Conservation (phyloP, 495 filamentous ascomycete species). For the Lasiosphaeriaceae sp. region DNA sequence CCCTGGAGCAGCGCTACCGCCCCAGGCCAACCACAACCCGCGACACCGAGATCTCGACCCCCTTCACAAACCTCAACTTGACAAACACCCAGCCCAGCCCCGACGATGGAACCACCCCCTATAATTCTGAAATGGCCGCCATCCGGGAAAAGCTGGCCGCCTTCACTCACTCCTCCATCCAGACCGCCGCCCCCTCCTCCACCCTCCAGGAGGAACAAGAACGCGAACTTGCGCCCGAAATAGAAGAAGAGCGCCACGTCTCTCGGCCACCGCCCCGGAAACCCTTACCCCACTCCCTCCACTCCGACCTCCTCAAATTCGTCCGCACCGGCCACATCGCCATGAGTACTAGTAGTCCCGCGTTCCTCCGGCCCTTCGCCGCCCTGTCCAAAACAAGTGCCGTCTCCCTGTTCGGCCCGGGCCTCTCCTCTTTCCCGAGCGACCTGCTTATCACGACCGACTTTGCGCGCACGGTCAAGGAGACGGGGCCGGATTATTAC, state of each 20-base stretch:
- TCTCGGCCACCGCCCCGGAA: constrained; percentile 39
- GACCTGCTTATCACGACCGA: constrained; percentile 53
- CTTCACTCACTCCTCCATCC: neutral
- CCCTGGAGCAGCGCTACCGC: constrained; percentile 19
- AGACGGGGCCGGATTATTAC: constrained; percentile 3
- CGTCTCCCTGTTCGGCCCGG: constrained; percentile 17
- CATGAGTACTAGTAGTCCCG: constrained; percentile 9
- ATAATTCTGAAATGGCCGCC: neutral
- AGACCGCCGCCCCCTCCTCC: neutral
- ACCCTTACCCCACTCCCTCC: constrained; percentile 41
- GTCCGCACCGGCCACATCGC: constrained; percentile 7
- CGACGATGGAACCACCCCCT: neutral
- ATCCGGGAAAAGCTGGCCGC: neutral
- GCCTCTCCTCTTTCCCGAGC: constrained; percentile 26
- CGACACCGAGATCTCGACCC: constrained; percentile 19
- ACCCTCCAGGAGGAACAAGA: constrained; percentile 66
- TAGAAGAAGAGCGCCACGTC: constrained; percentile 55
- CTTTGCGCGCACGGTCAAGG: constrained; percentile 48
- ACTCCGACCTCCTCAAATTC: constrained; percentile 41
- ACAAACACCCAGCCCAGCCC: neutral
- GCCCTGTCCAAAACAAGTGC: constrained; percentile 30
- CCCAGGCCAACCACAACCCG: neutral
- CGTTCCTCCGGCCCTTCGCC: constrained; percentile 48
- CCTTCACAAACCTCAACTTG: neutral
- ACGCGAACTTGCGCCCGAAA: constrained; percentile 61